A percentile compares a stretch with the other conserved stretches of the same genome.
Evolutionary conservation across 371 early-diverging fungal species (phyloP).

Genomic region (Mucor velutinosus): DNA sequence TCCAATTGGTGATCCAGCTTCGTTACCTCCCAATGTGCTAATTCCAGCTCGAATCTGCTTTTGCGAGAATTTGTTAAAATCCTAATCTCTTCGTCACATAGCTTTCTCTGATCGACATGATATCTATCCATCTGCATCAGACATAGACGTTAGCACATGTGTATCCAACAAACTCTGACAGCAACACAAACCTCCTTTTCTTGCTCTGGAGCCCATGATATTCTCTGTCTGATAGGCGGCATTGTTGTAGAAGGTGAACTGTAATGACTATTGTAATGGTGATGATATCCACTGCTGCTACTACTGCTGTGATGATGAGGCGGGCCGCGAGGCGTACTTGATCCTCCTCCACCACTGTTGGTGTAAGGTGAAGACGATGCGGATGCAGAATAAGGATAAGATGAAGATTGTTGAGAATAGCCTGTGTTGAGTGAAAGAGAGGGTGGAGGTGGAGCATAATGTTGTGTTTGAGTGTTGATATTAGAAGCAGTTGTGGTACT

Average conservation of each 20-base stretch:
- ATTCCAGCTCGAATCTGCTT: conserved; percentile 50
- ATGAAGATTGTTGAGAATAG: conserved; percentile 8
- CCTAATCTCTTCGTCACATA: conserved; percentile 48
- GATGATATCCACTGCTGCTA: conserved; percentile 6
- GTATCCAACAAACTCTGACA: too few species aligned
- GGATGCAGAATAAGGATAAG: conserved; percentile 14
- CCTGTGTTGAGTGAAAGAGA: background rate
- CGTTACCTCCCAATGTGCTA: conserved; percentile 60
- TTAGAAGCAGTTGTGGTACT: background rate
- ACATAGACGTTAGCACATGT: background rate
- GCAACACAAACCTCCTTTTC: conserved; percentile 44
- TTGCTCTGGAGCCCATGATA: conserved; percentile 45
- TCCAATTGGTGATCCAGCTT: conserved; percentile 57
- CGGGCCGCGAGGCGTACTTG: background rate
- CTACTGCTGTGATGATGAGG: conserved; percentile 2
- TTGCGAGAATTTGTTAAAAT: conserved; percentile 42
- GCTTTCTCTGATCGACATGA: conserved; percentile 32
- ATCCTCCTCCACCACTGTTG: conserved; percentile 4
- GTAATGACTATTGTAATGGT: conserved; percentile 15
- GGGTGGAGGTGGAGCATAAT: background rate
- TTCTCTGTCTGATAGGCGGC: conserved; percentile 29
- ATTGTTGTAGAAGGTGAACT: conserved; percentile 12
- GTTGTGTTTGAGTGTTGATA: background rate
- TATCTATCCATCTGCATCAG: conserved; percentile 40
- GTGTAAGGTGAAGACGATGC: conserved; percentile 15